Percentiles rank a stretch among this genome's conserved stretches.
These are phyloP conservation scores for Zygoascus sp. DNA, from an alignment of 1,139 yeast species.

Conservation along the genomic window DNA sequence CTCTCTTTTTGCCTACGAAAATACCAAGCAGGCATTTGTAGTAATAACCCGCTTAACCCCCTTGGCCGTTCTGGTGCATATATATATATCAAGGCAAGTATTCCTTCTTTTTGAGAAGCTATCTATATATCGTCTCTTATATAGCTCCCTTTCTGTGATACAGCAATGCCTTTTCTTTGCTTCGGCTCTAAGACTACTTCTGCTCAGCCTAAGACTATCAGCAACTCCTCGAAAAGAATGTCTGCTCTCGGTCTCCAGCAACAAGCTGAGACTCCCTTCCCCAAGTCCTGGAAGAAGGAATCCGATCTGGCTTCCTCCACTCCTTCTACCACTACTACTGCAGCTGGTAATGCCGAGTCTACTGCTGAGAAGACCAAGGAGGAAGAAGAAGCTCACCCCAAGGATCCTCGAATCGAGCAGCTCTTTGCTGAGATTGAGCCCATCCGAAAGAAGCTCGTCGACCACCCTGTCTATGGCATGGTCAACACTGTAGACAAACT, in stretches of 20 bases:
- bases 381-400: constrained; percentile 1
- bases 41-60: neutral
- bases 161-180: constrained; percentile 4
- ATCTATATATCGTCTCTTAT: neutral
- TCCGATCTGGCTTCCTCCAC: neutral
- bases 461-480: constrained; percentile 21
- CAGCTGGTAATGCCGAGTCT: no score
- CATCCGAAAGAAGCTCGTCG: constrained; percentile 19
- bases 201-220: constrained; percentile 4
- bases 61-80: neutral
- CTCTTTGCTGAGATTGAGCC: constrained; percentile 22
- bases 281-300: neutral
- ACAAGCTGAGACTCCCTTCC: constrained; percentile 1
- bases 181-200: constrained; percentile 5
- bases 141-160: neutral
- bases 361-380: constrained; percentile 1
- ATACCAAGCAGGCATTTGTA: no score
- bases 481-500: constrained; percentile 22
- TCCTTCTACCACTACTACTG: constrained; percentile 1
- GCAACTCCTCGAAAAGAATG: constrained; percentile 6
- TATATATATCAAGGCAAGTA: neutral
- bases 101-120: neutral
- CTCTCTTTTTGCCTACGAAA: neutral
- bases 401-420: constrained; percentile 17
- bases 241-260: constrained; percentile 7